Conservation (phyloP, 768 basidiomycete species). For the Amanita jacksonii region DNA sequence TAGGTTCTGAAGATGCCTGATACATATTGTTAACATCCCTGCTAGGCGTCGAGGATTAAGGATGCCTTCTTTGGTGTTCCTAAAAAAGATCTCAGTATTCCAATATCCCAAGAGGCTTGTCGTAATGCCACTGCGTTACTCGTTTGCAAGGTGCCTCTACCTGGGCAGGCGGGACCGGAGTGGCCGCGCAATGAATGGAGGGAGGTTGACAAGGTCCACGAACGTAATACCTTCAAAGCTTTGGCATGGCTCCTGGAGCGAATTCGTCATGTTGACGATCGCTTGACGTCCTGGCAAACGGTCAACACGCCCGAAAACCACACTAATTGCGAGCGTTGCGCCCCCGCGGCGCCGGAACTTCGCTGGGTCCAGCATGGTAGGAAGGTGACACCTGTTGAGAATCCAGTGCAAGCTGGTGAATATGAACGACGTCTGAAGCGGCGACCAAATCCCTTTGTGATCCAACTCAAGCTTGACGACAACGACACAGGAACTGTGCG, state of each 20-base stretch:
- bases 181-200: constrained; percentile 72
- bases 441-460: constrained; percentile 79
- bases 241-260: constrained; percentile 86
- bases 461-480: constrained; percentile 64
- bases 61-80: constrained; percentile 65
- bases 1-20: constrained; percentile 21
- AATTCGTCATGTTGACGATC: constrained; percentile 62
- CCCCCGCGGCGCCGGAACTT: constrained; percentile 67
- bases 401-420: constrained; percentile 76
- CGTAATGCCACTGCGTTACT: constrained; percentile 69
- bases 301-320: constrained; percentile 35
- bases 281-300: constrained; percentile 59
- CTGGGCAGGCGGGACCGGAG: constrained; percentile 58
- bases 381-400: constrained; percentile 65
- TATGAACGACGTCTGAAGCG: constrained; percentile 85
- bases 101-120: constrained; percentile 54
- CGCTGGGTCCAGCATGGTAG: constrained; percentile 62
- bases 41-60: constrained; percentile 41
- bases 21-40: constrained; percentile 4
- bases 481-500: constrained; percentile 60
- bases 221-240: constrained; percentile 70
- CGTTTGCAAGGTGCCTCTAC: constrained; percentile 65
- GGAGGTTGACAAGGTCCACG: constrained; percentile 81
- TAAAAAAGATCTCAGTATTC: constrained; percentile 36
- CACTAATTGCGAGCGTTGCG: constrained; percentile 67